Evolutionary conservation across 1,284 basidiomycete species (phyloP), one percentile per base, ranked within the genome.

Genomic region (Cryptococcus sp.): DNA sequence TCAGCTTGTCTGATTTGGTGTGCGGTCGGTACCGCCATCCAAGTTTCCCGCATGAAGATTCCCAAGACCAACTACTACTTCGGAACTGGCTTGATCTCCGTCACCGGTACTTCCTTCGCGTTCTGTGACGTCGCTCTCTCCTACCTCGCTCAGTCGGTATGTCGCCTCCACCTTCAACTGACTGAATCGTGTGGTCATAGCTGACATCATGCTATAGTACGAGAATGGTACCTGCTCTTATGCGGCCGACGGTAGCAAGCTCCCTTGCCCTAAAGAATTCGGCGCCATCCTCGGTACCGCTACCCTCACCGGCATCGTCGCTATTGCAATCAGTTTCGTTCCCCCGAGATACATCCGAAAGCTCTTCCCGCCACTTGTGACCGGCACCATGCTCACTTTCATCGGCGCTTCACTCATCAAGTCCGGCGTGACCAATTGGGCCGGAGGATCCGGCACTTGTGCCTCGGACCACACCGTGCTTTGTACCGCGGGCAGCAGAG

Each of bases 1-100:
- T 69, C 67, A 0, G 70, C 63, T 0, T 67, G 64, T 54, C 63
- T 72, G 10, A 72, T 70, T 52, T 72, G 64, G 66, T 70, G 67
- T 51, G 64, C 58, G 3, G 39, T 69, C 47, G 67, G 68, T 19
- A 70, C 70, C 0, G 61, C 60, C n/a, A 56, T 72, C 41, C 70
- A 72, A 55, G 60, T 72, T 39, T 59, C 60, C 2, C 57, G 69
- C 11, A 52, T 51, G 46, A 58, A 55, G 39, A 61, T 72, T 40
- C 27, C 20, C 45, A 66, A 63, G 41, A 66, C 67, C 1, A 57
- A 52, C 5, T 72, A 68, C 58, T 72, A 55, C 57, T 52, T 70
- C 38, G 68, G 70, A 27, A 70, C 70, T 13, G 70, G 70, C 35
- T 49, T 72, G 51, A 68, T 72, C 61, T 60, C 56, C 8, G 70